A percentile compares a stretch with the other conserved stretches of the same genome.
These are phyloP conservation scores for Carex littledalei DNA, from an alignment of 176 grass and related monocot species.

Conservation along the genomic window DNA sequence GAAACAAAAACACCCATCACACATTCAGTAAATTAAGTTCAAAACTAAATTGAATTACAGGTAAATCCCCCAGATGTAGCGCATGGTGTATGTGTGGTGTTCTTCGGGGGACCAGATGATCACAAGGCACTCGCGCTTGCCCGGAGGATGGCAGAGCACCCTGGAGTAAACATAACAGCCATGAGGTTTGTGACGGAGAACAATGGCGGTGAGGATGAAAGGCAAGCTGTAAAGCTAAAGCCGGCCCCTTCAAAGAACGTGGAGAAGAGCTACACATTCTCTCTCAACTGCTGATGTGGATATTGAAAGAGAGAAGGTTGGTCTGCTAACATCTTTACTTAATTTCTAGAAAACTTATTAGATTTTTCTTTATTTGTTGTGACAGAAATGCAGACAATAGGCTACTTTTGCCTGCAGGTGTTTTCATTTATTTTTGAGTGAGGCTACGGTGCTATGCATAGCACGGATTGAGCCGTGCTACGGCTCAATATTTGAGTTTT, in stretches of 20 bases:
- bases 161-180: conserved; percentile 44
- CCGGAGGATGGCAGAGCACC: conserved; percentile 76
- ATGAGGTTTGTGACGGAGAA: conserved; percentile 40
- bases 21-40: background rate
- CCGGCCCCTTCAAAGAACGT: conserved; percentile 45
- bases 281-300: conserved; percentile 62
- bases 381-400: background rate
- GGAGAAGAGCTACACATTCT: conserved; percentile 82
- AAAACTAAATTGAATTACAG: conserved; percentile 1
- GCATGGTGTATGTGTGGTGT: conserved; percentile 65
- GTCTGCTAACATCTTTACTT: background rate
- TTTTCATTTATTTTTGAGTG: too few relatives aligned
- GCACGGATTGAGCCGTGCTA: too few relatives aligned
- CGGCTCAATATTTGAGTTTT: too few relatives aligned
- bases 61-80: conserved; percentile 49
- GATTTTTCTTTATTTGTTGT: background rate
- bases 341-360: background rate
- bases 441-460: too few relatives aligned
- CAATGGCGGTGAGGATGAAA: conserved; percentile 22
- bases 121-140: conserved; percentile 64
- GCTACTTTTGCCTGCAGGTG: too few relatives aligned
- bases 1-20: background rate
- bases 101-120: conserved; percentile 81
- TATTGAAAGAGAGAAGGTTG: conserved; percentile 50
- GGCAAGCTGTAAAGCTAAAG: conserved; percentile 39